Evolutionary conservation across 2,329 filamentous ascomycete species (phyloP).

Genomic region (Pseudocercospora fijiensis): DNA sequence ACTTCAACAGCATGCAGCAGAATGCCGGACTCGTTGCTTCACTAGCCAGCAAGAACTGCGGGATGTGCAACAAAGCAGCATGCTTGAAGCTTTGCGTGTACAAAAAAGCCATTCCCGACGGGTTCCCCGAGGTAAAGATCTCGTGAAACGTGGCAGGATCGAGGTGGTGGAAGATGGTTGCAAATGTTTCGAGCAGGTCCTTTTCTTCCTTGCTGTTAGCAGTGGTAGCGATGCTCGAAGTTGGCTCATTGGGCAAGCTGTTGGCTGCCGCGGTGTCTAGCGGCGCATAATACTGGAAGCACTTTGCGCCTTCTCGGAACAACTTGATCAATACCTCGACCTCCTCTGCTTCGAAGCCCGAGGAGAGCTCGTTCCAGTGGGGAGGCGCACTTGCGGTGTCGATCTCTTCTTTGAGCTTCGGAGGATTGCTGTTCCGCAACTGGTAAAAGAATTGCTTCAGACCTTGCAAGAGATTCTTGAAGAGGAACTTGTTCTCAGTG

Average conservation of each 20-base stretch:
- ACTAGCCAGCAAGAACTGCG: constrained; percentile 97
- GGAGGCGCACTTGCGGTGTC: constrained; percentile 75
- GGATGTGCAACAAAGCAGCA: constrained; percentile 86
- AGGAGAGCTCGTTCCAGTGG: constrained; percentile 94
- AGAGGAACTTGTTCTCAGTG: constrained; percentile 94
- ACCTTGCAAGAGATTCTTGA: constrained; percentile 93
- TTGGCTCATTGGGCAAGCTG: constrained; percentile 72
- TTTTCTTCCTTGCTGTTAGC: constrained; percentile 90
- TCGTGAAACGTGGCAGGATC: constrained; percentile 98
- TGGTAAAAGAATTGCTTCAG: constrained; percentile 97
- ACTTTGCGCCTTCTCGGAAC: constrained; percentile 92
- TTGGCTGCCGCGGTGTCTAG: constrained; percentile 74
- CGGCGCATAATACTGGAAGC: constrained; percentile 95
- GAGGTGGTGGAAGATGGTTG: constrained; percentile 96
- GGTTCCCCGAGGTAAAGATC: constrained; percentile 62
- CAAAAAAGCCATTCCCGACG: constrained; percentile 82
- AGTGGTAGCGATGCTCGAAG: constrained; percentile 68
- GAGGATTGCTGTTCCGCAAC: constrained; percentile 81
- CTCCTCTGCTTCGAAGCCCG: constrained; percentile 95
- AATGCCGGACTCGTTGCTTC: constrained; percentile 97
- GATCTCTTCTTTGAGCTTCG: constrained; percentile 56
- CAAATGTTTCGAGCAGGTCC: constrained; percentile 93
- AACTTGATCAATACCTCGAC: constrained; percentile 95
- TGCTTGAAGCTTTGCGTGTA: constrained; percentile 99
- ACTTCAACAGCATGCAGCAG: constrained; percentile 95